Evolutionary conservation across 805 yeast genomes (phyloP), one percentile per base, ranked within the genome.

Genomic region (Henningerozyma blattae): DNA sequence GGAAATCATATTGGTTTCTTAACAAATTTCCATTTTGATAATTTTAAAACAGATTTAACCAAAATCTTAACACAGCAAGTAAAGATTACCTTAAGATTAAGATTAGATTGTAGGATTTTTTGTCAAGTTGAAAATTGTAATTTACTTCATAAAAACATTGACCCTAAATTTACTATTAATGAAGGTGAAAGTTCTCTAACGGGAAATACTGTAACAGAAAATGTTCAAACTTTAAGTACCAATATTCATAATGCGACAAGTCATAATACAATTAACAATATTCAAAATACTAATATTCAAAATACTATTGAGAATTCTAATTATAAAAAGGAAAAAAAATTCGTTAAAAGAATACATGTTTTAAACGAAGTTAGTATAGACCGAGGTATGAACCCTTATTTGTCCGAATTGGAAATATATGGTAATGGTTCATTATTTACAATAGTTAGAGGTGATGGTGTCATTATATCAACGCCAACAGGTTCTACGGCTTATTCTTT

Each of bases 401-500:
- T 87, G 7, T 80, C 95, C 0, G 79, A 80, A 70, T 65, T 87
- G 38, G 95, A 86, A 50, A 60, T 87, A 18, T 86, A 81, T 47
- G 95, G 95, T 3, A 89, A 87, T 56, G 87, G 81, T 16, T 73
- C 83, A 5, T 59, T 86, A 20, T 62, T 86, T 34, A 87, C 96
- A 0, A 77, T 82, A 18, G 91, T 89, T 1, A 94, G 84, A 54
- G 95, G 95, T 1, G 96, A 86, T 58, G 96, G 96, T 0, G 62
- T 86, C 14, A 86, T 87, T 34, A 68, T 86, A 22, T 89, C 94
- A 0, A 86, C 95, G 0, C 96, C 95, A 7, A 85, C 95, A 0
- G 96, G 96, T 1, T 84, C 95, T 1, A 87, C 97, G 0, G 96
- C 96, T 0, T 87, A 87, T 56, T 84, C 95, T 1, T 64, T 87